Conservation (phyloP, 345 rosid genomes). For the Acer saccharum region DNA sequence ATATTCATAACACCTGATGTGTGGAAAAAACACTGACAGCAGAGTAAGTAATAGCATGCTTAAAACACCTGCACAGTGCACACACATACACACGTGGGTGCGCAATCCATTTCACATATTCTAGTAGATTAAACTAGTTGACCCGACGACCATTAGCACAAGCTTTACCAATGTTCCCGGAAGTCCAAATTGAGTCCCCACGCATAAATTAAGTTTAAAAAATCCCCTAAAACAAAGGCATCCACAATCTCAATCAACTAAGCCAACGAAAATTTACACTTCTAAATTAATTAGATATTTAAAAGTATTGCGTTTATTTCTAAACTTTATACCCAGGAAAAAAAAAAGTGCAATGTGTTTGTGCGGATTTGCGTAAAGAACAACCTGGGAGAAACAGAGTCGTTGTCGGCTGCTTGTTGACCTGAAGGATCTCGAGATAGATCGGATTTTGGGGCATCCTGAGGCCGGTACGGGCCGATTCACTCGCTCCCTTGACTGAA, state of each 20-base stretch:
- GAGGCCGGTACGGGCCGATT: constrained; percentile 14
- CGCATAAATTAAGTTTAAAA: neutral
- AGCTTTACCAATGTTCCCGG: neutral
- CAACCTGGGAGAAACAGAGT: constrained; percentile 37
- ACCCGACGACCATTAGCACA: neutral
- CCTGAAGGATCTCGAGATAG: constrained; percentile 16
- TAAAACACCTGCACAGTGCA: neutral
- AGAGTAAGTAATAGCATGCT: constrained; percentile 1
- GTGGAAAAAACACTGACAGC: neutral
- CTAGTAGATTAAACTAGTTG: neutral
- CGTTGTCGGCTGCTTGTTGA: constrained; percentile 19
- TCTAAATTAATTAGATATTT: neutral
- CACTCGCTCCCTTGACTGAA: constrained; percentile 30
- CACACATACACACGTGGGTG: neutral
- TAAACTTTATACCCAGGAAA: no score
- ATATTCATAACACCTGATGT: neutral
- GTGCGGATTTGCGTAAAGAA: neutral
- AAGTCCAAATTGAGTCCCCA: neutral
- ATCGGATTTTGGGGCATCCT: constrained; percentile 24
- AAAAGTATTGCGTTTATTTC: no score
- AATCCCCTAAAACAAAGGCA: neutral
- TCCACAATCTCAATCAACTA: no score
- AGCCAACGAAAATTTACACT: neutral
- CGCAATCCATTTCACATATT: neutral
- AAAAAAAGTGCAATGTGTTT: neutral